phyloP scores from a whole-genome alignment of 2,329 filamentous ascomycete genomes.

The Scleromitrula shiraiana region DNA sequence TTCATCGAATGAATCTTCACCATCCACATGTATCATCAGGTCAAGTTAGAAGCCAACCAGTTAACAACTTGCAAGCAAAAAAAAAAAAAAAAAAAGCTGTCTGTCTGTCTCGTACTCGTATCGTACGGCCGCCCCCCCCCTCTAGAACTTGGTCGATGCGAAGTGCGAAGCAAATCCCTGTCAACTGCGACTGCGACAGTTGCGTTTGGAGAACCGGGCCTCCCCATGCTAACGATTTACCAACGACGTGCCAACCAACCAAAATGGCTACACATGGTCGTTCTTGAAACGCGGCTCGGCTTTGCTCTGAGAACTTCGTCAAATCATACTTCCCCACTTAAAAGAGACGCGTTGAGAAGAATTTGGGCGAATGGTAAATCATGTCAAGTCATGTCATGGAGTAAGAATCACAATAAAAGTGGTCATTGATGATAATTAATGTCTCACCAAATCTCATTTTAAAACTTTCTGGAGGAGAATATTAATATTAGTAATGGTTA shows the following conservation, averaged over 20 bases:
- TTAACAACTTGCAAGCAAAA: neutral
- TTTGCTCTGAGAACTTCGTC: slow-evolving; percentile 3
- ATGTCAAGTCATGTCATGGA: neutral
- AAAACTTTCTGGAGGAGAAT: neutral
- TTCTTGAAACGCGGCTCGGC: slow-evolving; percentile 17
- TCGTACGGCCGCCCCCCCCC: neutral
- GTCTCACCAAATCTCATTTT: neutral
- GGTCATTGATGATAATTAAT: neutral
- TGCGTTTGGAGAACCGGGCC: slow-evolving; percentile 6
- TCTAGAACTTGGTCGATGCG: slow-evolving; percentile 2
- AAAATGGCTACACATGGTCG: slow-evolving; percentile 6
- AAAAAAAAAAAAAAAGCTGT: no score
- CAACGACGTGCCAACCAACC: no score
- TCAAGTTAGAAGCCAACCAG: no score
- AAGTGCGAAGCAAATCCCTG: neutral
- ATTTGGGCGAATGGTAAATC: neutral
- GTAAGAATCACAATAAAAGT: neutral
- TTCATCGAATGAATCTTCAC: no score
- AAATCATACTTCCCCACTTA: slow-evolving; percentile 14
- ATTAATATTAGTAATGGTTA: no score
- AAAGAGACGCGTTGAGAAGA: slow-evolving; percentile 6
- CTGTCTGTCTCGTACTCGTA: neutral
- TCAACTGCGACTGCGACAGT: slow-evolving; percentile 6
- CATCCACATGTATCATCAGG: no score
- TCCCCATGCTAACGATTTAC: neutral